phyloP scores from a whole-genome alignment of 2,329 filamentous ascomycete species.

The Pseudocercospora cruenta region DNA sequence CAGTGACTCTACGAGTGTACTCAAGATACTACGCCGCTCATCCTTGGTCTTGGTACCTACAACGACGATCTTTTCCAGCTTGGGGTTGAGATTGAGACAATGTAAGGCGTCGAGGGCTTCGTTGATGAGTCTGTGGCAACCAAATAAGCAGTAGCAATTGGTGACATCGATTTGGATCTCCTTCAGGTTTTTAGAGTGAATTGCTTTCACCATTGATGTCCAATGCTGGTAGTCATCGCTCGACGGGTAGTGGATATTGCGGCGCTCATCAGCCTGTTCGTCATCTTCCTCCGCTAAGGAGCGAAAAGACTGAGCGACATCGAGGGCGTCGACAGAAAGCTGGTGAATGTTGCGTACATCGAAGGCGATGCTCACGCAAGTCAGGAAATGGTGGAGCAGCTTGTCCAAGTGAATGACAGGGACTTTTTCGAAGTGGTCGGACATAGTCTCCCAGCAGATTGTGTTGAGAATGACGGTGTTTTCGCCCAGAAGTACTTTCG shows the following conservation, averaged over 20 bases:
- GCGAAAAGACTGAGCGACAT: background rate
- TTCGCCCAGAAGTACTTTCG: background rate
- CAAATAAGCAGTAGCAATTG: background rate
- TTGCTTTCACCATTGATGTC: background rate
- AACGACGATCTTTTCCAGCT: background rate
- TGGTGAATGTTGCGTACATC: background rate
- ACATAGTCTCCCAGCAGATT: background rate
- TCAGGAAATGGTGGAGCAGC: background rate
- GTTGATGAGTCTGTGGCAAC: background rate
- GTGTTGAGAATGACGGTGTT: slow-evolving; percentile 4
- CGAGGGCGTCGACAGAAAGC: background rate
- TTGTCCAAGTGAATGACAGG: background rate
- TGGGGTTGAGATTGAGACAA: background rate
- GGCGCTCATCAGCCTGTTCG: background rate
- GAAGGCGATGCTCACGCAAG: background rate
- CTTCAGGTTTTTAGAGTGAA: background rate
- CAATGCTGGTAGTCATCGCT: background rate
- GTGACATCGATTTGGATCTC: background rate
- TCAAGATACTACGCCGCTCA: background rate
- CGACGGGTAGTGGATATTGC: background rate
- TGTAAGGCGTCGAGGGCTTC: background rate
- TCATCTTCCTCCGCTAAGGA: background rate
- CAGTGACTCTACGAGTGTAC: background rate
- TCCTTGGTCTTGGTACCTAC: background rate
- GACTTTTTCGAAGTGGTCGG: background rate